Conservation (phyloP, 495 filamentous ascomycete species). For the Penicillium bialowiezense region DNA sequence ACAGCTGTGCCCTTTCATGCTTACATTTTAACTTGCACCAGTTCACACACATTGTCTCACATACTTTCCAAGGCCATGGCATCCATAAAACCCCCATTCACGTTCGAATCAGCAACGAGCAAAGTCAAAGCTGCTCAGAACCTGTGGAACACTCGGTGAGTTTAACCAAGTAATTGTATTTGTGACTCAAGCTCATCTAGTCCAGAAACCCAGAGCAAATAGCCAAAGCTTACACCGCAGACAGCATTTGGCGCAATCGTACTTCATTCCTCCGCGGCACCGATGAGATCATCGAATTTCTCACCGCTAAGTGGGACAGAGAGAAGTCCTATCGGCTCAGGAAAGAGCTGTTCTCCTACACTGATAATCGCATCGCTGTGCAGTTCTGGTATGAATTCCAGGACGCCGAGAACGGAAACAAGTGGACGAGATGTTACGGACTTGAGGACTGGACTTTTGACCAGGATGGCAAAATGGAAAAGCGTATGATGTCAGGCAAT, state of each 20-base stretch:
- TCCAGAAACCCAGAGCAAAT: neutral
- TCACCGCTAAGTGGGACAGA: neutral
- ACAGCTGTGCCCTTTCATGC: too few species aligned
- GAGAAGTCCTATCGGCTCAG: neutral
- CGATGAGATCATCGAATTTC: neutral
- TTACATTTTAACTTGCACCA: too few species aligned
- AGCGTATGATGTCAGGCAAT: neutral
- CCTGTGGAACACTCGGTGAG: neutral
- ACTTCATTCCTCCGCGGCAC: neutral
- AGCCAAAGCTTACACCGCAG: neutral
- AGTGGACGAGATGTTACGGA: neutral
- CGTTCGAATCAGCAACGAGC: neutral
- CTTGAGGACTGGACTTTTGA: neutral
- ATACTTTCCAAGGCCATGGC: neutral
- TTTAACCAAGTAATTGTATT: neutral
- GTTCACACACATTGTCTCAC: neutral
- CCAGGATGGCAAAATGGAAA: neutral
- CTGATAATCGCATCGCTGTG: neutral
- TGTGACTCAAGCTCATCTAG: neutral
- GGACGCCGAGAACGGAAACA: neutral
- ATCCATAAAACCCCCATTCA: neutral
- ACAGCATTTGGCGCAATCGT: neutral
- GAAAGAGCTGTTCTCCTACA: neutral
- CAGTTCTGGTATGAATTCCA: constrained; percentile 2
- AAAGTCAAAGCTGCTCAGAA: neutral